Evolutionary conservation across 1,284 basidiomycete species (phyloP), one percentile per base, ranked within the genome.

Genomic region (Ustanciosporium gigantosporum): DNA sequence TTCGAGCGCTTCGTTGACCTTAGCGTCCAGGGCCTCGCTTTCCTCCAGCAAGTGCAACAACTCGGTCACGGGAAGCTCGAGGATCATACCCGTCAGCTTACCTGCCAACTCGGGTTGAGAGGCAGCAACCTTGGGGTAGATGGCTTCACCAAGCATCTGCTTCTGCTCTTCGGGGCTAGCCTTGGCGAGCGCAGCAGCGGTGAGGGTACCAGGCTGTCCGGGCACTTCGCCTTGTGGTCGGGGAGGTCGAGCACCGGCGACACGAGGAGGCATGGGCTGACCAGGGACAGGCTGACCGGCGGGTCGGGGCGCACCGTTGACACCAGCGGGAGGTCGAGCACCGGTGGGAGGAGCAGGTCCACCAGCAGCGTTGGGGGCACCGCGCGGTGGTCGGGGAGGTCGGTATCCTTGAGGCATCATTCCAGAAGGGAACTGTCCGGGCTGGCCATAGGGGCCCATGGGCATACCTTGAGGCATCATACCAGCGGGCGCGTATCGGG

Each of bases 61-160:
- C 66, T 77, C 75, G 40, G 65, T 64, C 24, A 76, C 73, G 41
- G 75, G 73, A 22, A 77, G 67, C 71, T 77, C 75, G 48, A 77
- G 67, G 48, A 77, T 74, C 75, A 77, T 77, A 36, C 75, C 75
- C 14, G 75, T 77, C 16, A 77, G 67, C 70, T 77, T 77, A 36
- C 75, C 75, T 31, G 75, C 75, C 24, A 76, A 67, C 51, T 74
- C 70, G 34, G 72, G 68, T 50, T 76, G 75, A 37, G 42, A 48
- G 22, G 61, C 68, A 16, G 67, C 68, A 47, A 77, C 74, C 68
- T 76, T 74, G 46, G 75, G 75, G 70, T 77, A 77, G 62, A 77
- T 76, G 23, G 75, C 75, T 64, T 77, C 75, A 32, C 75, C 75
- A 31, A 77, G 68, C 72, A 77, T 77, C 64, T 77, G 75, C 75